phyloP scores from a whole-genome alignment of 208 protist genomes.

The Giardia muris region DNA sequence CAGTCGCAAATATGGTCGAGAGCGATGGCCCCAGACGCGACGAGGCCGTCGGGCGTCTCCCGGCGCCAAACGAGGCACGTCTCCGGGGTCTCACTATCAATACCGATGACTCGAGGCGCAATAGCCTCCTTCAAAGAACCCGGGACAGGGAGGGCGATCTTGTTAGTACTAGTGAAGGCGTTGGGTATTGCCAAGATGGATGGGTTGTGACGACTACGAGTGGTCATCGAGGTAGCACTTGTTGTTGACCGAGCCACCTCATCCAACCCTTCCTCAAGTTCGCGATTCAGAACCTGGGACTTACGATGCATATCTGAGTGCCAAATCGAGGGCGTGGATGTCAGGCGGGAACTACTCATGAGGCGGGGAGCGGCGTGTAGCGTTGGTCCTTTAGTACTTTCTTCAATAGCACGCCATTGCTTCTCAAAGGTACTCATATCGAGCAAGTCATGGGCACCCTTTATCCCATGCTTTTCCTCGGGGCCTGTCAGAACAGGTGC shows the following conservation, averaged over 20 bases:
- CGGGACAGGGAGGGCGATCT: not conserved
- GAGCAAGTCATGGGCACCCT: not conserved
- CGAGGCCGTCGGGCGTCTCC: not conserved
- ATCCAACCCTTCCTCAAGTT: not conserved
- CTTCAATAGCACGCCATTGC: not conserved
- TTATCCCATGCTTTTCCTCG: not conserved
- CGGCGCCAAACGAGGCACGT: not conserved
- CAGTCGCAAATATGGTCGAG: not conserved
- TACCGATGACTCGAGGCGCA: not conserved
- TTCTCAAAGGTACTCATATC: not conserved
- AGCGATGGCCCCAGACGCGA: not conserved
- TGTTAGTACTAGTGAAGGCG: not conserved
- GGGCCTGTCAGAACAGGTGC: not conserved
- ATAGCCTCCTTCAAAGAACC: not conserved
- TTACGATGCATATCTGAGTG: not conserved
- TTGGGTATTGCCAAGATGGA: not conserved
- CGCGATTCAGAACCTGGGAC: not conserved
- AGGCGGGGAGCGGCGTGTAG: not conserved
- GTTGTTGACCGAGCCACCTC: not conserved
- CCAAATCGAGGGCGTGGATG: not conserved
- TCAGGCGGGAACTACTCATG: not conserved
- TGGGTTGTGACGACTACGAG: not conserved
- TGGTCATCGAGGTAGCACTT: not conserved
- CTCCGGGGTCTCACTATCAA: not conserved
- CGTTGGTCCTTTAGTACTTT: not conserved